phyloP scores from a whole-genome alignment of 2,329 filamentous ascomycete species.

The Verticillium dahliae region DNA sequence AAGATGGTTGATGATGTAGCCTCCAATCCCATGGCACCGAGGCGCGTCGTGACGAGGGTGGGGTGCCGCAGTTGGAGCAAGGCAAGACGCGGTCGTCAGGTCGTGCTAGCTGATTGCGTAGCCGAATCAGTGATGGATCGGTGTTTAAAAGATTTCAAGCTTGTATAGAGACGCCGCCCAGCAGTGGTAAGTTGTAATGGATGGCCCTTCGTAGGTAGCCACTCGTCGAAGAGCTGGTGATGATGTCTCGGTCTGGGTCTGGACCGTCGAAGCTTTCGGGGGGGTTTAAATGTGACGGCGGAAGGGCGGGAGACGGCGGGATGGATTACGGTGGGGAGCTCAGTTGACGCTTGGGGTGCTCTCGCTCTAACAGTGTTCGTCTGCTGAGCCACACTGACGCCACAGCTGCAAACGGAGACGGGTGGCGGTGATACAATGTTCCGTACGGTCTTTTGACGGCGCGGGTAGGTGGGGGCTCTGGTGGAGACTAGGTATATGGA shows the following conservation, averaged over 20 bases:
- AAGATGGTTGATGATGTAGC: constrained; percentile 5
- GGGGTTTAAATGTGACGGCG: neutral
- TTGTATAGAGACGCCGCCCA: neutral
- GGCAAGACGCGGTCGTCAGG: constrained; percentile 1
- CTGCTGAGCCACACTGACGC: neutral
- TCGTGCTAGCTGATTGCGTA: neutral
- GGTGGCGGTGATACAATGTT: neutral
- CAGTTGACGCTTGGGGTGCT: neutral
- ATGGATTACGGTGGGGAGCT: neutral
- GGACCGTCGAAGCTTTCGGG: neutral
- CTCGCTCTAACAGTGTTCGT: neutral
- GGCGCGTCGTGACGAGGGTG: neutral
- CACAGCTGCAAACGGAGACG: neutral
- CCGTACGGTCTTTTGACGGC: neutral
- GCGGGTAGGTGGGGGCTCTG: neutral
- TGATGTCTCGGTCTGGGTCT: neutral
- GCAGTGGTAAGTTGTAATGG: neutral
- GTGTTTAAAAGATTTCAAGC: neutral
- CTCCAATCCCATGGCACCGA: constrained; percentile 12
- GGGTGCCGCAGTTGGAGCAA: neutral
- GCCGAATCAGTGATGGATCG: neutral
- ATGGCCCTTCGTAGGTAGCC: neutral
- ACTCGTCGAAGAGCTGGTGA: neutral
- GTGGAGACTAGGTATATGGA: neutral
- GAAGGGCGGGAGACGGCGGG: neutral